phyloP scores from a whole-genome alignment of 2,329 filamentous ascomycete genomes.

The Fusarium heterosporum region DNA sequence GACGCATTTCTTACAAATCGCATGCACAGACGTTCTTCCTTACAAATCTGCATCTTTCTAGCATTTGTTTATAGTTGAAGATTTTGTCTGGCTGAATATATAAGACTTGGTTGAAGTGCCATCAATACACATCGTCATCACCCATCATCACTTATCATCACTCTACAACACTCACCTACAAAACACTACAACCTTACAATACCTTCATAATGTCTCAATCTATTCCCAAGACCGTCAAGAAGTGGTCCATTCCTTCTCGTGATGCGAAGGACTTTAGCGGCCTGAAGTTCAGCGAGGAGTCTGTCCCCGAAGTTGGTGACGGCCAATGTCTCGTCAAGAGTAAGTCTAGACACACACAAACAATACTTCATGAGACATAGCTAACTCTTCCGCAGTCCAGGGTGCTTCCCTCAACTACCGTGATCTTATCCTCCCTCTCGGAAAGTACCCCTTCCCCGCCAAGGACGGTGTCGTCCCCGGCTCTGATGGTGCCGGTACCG shows the following conservation, averaged over 20 bases:
- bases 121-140: not conserved
- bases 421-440: conserved; percentile 63
- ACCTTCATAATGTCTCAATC: conserved; percentile 42
- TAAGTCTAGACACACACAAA: conserved; percentile 32
- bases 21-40: conserved; percentile 24
- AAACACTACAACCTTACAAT: not conserved
- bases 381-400: conserved; percentile 52
- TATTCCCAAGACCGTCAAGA: conserved; percentile 59
- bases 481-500: conserved; percentile 66
- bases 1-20: conserved; percentile 34
- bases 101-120: conserved; percentile 10
- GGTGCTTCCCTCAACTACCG: conserved; percentile 67
- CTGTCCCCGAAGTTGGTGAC: conserved; percentile 72
- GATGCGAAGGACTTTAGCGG: conserved; percentile 66
- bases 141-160: not conserved
- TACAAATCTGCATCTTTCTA: conserved; percentile 26
- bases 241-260: conserved; percentile 64
- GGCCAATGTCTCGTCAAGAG: conserved; percentile 77
- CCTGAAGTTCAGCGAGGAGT: conserved; percentile 66
- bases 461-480: conserved; percentile 60
- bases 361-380: no score
- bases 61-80: not conserved
- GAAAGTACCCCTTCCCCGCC: conserved; percentile 60
- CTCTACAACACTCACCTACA: not conserved
- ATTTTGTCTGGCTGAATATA: conserved; percentile 9